These are phyloP conservation scores for Avicennia marina DNA, from an alignment of 257 asterid genomes.

Conservation along the genomic window DNA sequence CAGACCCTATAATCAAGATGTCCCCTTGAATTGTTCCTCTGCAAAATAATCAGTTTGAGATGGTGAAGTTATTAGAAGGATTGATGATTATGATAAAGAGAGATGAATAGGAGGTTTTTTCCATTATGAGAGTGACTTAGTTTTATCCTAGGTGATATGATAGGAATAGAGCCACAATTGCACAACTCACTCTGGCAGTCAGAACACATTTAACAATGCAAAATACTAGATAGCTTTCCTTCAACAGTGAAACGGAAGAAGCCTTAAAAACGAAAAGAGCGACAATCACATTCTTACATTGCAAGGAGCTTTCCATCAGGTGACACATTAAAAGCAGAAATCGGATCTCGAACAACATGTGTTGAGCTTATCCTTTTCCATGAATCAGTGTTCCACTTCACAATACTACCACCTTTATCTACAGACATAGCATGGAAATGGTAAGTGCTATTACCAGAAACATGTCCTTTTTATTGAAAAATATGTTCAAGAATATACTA, in stretches of 20 bases:
- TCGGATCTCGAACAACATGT: constrained; percentile 49
- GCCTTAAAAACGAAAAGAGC: not conserved
- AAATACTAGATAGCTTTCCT: not conserved
- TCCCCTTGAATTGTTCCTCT: constrained; percentile 92
- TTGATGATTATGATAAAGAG: not conserved
- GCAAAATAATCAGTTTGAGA: constrained; percentile 30
- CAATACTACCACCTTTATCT: constrained; percentile 62
- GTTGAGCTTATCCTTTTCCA: constrained; percentile 73
- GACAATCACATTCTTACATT: constrained; percentile 42
- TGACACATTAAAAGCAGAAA: constrained; percentile 85
- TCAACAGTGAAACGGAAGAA: constrained; percentile 8
- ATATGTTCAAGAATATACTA: constrained; percentile 18
- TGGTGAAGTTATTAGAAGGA: constrained; percentile 4
- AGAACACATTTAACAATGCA: constrained; percentile 6
- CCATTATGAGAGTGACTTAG: not conserved
- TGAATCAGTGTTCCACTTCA: constrained; percentile 62
- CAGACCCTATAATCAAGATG: constrained; percentile 45
- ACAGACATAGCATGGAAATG: constrained; percentile 11
- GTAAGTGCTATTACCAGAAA: constrained; percentile 11
- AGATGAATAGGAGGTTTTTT: not conserved
- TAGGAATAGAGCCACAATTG: not conserved
- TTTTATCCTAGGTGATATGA: too few species aligned
- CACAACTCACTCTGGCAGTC: constrained; percentile 3
- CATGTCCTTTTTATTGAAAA: not conserved
- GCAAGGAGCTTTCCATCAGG: constrained; percentile 82